These are phyloP conservation scores for Lactarius psammicola DNA, from an alignment of 768 basidiomycete genomes.

Conservation along the genomic window DNA sequence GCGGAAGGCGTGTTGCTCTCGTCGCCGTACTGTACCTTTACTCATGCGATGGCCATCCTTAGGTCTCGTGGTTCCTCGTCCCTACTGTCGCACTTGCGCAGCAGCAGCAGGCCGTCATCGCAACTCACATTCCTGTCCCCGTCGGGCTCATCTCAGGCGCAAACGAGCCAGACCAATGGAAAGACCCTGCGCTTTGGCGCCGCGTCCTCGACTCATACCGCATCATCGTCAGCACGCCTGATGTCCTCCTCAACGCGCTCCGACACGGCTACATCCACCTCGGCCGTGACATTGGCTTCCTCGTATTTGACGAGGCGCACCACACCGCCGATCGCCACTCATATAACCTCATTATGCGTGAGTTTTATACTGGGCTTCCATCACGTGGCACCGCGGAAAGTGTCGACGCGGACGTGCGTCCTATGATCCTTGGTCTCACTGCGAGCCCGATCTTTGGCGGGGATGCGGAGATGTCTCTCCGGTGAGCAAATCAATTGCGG, in stretches of 20 bases:
- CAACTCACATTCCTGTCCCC: constrained; percentile 51
- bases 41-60: not conserved
- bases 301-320: constrained; percentile 81
- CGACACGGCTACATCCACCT: constrained; percentile 66
- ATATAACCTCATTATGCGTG: constrained; percentile 72
- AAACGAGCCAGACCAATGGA: constrained; percentile 76
- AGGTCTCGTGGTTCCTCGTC: constrained; percentile 80
- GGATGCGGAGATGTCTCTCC: constrained; percentile 58
- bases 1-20: constrained; percentile 49
- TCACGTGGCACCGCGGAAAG: constrained; percentile 30
- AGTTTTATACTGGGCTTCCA: constrained; percentile 63
- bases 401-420: constrained; percentile 41
- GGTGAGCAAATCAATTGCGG: constrained; percentile 36
- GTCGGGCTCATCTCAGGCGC: constrained; percentile 71
- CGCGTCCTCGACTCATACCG: constrained; percentile 53
- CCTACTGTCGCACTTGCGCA: constrained; percentile 75
- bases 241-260: constrained; percentile 74
- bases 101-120: constrained; percentile 64
- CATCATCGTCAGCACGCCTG: constrained; percentile 72
- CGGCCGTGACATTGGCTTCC: constrained; percentile 59
- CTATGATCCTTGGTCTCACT: constrained; percentile 73
- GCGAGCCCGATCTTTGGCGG: constrained; percentile 86
- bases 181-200: constrained; percentile 56
- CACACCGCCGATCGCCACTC: constrained; percentile 73
- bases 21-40: not conserved